Base-by-base conservation (phyloP, 2,329 filamentous ascomycete genomes). In the Fusarium sp. region DNA sequence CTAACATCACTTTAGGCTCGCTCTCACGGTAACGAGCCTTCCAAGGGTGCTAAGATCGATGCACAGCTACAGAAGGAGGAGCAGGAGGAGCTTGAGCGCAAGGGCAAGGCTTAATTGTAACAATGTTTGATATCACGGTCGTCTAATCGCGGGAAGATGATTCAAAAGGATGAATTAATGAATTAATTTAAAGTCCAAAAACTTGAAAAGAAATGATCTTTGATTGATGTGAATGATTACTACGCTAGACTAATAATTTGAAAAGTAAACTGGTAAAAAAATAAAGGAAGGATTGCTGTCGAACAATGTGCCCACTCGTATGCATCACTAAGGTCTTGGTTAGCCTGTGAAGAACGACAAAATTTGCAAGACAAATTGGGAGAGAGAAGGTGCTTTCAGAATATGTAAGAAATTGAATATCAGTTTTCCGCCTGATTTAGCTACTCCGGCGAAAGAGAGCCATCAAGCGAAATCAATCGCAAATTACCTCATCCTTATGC, bases 331-430 rank as follows among this genome's bases (percentile, higher is more conserved):
- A 54, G 54, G 52, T 58, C 27, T 48, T 45, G 47, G 66, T 76
- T 68, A 76, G 76, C 58, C 54, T 23, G 49, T 52, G 80, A 48
- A 47, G 43, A 33, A 22, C 37, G 57, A 30, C 19, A 62, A 48
- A 39, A 55, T 49, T 50, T 39, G 59, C 56, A 75, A 77, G 73
- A 79, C 45, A 48, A 23, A 59, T 44, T 44, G n/a, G 43, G 46
- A 43, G 56, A 62, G 35, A 41, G 44, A 56, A 40, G 49, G 47
- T 63, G 62, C 68, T 59, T 64, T 97, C 94, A 97, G 94, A 93
- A 97, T 97, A 97, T 97, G 94, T 97, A 97, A 97, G 94, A 95
- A 89, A 88, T 78, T 90, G 82, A 94, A 92, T 96, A 92, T 97
- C 94, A 97, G 84, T 80, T 87, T 78, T 83, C 86, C 83, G 82